Base-by-base conservation (phyloP, 805 yeast genomes). In the Schizosaccharomyces lindneri region DNA sequence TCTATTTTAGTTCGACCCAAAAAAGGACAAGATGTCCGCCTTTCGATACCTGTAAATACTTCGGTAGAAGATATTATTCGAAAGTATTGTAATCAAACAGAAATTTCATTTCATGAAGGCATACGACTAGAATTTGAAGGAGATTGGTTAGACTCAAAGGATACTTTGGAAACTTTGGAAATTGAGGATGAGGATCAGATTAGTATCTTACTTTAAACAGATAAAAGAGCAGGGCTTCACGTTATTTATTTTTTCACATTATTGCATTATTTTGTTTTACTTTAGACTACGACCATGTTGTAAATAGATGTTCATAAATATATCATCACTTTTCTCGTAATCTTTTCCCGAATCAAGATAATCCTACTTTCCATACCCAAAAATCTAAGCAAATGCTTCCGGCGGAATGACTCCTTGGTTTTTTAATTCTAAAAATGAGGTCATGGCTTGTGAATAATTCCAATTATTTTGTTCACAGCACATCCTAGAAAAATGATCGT, bases 301-400 rank as follows among this genome's bases (percentile, higher is more conserved):
- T 36, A 36, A 36, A 36, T 36, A 36, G 41, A 36, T 6, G 11
- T 36, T 36, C 41, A 36, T 36, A 36, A 36, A 36, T 36, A 36
- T 36, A 36, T 36, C 15, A 36, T 36, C 41, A 36, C 41, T 36
- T 36, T 36, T 31, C 32, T 6, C 32, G 32, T 31, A 5, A 5
- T 31, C 32, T 31, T 29, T 36, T 36, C 13, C 41, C 41, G 3
- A 36, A 36, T 7, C 1, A 36, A 36, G 13, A 13, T 11, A 11
- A 36, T 6, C 13, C 13, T 36, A 36, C 11, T 36, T 36, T 36
- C 15, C 17, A 13, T 36, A 6, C 41, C 41, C 13, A 36, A 36
- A 36, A 36, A 36, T 15, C 24, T 55, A 24, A n/a, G 29, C 51
- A 59, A 59, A 59, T n/a, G 61, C 61, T 43, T 59, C 61, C 9